Base-by-base conservation (phyloP, 305 asterid species). In the Solanum chacoense region DNA sequence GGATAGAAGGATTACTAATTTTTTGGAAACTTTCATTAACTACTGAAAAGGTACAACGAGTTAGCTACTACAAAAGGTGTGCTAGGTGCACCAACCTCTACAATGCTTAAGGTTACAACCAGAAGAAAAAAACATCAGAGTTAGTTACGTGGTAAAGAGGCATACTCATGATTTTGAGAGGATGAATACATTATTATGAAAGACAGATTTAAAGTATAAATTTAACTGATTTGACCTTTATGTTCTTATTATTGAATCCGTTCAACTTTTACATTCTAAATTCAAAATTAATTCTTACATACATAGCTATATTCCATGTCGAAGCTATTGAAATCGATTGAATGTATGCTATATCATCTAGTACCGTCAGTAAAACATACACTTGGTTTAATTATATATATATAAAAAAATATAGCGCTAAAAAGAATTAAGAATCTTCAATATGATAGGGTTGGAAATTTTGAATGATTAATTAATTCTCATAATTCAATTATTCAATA, bases 1-100 rank as follows among this genome's bases (percentile, higher is more conserved):
- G 0, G 3, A 36, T 0, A 0, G 2, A 40, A 40, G 50, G 18
- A 40, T 16, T 45, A 14, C 1, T 14, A 45, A 0, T 45, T 45
- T 45, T 45, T 45, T 45, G 63, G 11, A 8, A 63, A 22, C 28
- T 63, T 63, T 22, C 26, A 20, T 20, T 0, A 63, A 63, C 71
- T 63, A 63, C 71, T 63, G 0, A 63, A 59, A 22, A 7, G 24
- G 1, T 55, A 18, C 67, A 55, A 7, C 24, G 69, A 59, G 69
- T 59, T 7, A 59, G 5, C 22, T 55, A 7, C 0, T 55, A 55
- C 5, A 18, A 55, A 55, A 55, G 67, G 67, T 63, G 71, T 8
- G 40, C 40, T 20, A 20, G n/a, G 72, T 22, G 71, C 28, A 63
- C 28, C 72, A 9, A 3, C 67, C 67, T 5, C 3, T 22, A 22